Evolutionary conservation across 768 basidiomycete genomes (phyloP).

Genomic region (Suillus clintonianus): DNA sequence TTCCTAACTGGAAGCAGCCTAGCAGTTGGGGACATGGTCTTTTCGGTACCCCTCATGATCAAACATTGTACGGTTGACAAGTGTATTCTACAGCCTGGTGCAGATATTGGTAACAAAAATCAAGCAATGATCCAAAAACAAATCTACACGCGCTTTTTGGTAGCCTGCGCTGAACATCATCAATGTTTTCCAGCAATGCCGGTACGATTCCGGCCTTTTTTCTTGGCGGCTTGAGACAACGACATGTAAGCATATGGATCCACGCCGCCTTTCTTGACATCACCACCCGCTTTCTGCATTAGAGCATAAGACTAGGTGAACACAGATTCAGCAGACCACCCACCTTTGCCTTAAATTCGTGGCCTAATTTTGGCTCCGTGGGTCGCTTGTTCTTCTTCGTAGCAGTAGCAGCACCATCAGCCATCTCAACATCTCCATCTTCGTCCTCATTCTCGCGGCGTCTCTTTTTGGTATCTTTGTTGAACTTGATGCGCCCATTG

Average conservation of each 20-base stretch:
- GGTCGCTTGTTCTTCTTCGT: conserved; percentile 52
- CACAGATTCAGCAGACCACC: conserved; percentile 22
- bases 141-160: conserved; percentile 3
- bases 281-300: conserved; percentile 87
- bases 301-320: background rate
- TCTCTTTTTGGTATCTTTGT: conserved; percentile 96
- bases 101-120: background rate
- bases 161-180: conserved; percentile 11
- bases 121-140: conserved; percentile 5
- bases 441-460: conserved; percentile 66
- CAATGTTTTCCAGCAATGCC: conserved; percentile 68
- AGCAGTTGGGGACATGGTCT: conserved; percentile 59
- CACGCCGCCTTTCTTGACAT: conserved; percentile 81
- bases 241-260: conserved; percentile 95
- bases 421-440: conserved; percentile 75
- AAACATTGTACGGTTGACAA: conserved; percentile 65
- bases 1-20: conserved; percentile 61
- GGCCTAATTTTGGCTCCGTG: conserved; percentile 66
- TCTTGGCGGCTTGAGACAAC: conserved; percentile 79
- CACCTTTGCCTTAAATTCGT: conserved; percentile 96
- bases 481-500: conserved; percentile 88
- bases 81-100: conserved; percentile 2
- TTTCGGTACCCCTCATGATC: conserved; percentile 74
- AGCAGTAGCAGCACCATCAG: conserved; percentile 55
- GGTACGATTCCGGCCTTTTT: conserved; percentile 46